These are phyloP conservation scores for Rhizopus arrhizus DNA, from an alignment of 371 early-diverging fungal species.

Conservation along the genomic window DNA sequence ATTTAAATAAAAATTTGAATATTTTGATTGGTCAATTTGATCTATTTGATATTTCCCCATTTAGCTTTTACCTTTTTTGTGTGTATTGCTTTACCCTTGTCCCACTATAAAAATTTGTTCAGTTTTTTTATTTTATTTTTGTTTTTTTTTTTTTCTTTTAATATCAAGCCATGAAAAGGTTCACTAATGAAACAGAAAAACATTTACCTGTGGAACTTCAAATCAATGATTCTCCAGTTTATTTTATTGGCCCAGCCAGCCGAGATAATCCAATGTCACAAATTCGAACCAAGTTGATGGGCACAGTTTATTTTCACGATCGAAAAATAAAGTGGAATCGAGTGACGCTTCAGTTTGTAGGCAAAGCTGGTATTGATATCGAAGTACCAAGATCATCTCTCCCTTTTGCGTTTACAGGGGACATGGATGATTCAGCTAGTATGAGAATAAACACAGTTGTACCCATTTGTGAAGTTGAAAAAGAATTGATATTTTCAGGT, in stretches of 20 bases:
- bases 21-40: too few species aligned
- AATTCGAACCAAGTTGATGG: constrained; percentile 43
- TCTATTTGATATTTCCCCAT: too few species aligned
- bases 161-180: too few species aligned
- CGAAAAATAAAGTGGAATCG: constrained; percentile 53
- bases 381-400: constrained; percentile 15
- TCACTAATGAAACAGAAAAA: constrained; percentile 2
- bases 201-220: constrained; percentile 25
- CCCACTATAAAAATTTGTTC: too few species aligned
- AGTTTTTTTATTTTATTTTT: too few species aligned
- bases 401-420: constrained; percentile 5
- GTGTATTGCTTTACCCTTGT: too few species aligned
- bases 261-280: constrained; percentile 50
- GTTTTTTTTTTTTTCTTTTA: too few species aligned
- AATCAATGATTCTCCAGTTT: constrained; percentile 38
- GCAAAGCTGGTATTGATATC: constrained; percentile 43
- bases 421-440: constrained; percentile 2
- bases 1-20: too few species aligned
- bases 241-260: constrained; percentile 48
- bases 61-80: too few species aligned
- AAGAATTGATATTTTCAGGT: constrained; percentile 51
- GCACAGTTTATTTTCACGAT: constrained; percentile 42
- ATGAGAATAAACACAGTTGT: constrained; percentile 30
- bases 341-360: constrained; percentile 46
- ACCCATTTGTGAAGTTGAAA: constrained; percentile 47